These are phyloP conservation scores for Paramyrothecium roridum DNA, from an alignment of 2,329 filamentous ascomycete species.

Conservation along the genomic window DNA sequence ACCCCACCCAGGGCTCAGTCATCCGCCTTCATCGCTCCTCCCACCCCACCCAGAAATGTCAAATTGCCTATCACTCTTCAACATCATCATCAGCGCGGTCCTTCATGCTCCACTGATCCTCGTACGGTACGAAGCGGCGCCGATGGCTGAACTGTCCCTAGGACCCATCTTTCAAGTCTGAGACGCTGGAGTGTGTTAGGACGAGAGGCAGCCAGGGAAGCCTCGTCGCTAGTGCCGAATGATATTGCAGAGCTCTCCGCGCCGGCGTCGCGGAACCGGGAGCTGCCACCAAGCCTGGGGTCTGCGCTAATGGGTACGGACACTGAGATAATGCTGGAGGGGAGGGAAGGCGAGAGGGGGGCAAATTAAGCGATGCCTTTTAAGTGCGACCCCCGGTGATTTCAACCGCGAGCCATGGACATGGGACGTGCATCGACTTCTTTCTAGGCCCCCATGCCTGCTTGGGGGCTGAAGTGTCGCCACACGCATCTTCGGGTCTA, in stretches of 20 bases:
- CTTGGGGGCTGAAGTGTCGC: neutral
- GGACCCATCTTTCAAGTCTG: neutral
- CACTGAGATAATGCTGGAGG: too few relatives aligned
- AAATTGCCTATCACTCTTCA: neutral
- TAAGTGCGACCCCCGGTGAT: neutral
- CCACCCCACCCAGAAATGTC: neutral
- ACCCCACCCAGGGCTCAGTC: neutral
- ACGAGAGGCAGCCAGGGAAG: neutral
- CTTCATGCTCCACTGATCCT: neutral
- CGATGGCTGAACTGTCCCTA: neutral
- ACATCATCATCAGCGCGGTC: neutral
- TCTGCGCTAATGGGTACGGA: neutral
- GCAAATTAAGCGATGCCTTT: neutral
- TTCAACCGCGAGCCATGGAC: neutral
- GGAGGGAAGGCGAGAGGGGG: neutral
- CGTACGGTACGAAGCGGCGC: neutral
- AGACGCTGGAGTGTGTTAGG: neutral
- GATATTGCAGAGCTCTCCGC: neutral
- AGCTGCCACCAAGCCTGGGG: conserved; percentile 7
- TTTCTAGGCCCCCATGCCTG: neutral
- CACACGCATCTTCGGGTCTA: neutral
- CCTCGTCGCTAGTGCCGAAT: neutral
- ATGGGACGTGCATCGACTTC: neutral
- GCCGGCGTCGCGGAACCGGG: conserved; percentile 11
- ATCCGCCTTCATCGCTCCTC: neutral